phyloP scores from a whole-genome alignment of 169 alveolate species.

The Eimeria mitis region DNA sequence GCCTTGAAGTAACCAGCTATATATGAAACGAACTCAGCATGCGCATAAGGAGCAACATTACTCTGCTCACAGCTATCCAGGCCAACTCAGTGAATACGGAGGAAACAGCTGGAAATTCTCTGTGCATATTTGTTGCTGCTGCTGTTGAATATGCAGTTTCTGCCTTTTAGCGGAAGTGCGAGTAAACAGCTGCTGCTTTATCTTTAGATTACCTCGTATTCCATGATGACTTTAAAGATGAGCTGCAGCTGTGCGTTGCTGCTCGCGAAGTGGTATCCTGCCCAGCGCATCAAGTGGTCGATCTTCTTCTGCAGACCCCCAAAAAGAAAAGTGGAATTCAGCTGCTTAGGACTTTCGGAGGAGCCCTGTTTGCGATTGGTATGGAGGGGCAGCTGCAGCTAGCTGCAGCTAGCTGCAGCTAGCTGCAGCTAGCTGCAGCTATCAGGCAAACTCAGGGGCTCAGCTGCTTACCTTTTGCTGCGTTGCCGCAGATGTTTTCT shows the following conservation, averaged over 20 bases:
- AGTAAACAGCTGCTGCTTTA: background rate
- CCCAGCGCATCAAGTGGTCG: conserved; percentile 81
- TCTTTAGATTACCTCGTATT: conserved; percentile 48
- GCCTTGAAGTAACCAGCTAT: background rate
- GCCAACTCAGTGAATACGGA: background rate
- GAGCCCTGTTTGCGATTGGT: background rate
- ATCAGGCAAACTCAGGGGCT: background rate
- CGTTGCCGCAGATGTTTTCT: conserved; percentile 72
- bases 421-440: conserved; percentile 29
- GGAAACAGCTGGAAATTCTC: background rate
- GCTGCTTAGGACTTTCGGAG: background rate
- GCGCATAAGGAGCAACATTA: background rate
- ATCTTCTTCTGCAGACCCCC: conserved; percentile 54
- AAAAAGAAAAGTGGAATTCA: background rate
- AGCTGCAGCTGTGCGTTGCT: conserved; percentile 80
- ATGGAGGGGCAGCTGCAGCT: background rate
- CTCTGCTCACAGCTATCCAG: background rate
- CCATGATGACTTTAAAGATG: conserved; percentile 75
- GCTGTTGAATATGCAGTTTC: background rate
- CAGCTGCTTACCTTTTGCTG: conserved; percentile 69
- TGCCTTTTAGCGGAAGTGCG: background rate
- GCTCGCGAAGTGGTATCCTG: conserved; percentile 77
- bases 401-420: conserved; percentile 27
- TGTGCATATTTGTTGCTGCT: background rate
- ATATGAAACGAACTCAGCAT: background rate